Percentiles rank a stretch among this genome's conserved stretches.
Conservation (phyloP, 2,329 filamentous ascomycete genomes). For the Pseudogymnoascus sp. region DNA sequence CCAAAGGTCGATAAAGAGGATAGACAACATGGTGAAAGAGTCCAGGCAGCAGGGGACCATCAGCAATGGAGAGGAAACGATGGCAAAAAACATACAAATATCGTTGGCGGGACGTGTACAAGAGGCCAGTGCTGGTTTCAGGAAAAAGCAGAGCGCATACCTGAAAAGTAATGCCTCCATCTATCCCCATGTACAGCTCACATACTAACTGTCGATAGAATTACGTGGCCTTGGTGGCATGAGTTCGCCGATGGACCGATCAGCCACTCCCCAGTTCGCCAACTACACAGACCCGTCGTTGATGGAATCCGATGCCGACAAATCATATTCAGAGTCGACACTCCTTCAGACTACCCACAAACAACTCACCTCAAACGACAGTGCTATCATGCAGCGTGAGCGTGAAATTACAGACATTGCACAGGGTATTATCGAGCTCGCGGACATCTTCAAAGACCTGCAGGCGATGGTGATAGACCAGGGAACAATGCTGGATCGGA, state of each 20-base stretch:
- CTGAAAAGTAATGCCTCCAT: constrained; percentile 64
- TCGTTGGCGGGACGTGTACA: constrained; percentile 82
- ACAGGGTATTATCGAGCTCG: constrained; percentile 93
- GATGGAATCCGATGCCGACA: constrained; percentile 88
- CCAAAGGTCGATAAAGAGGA: constrained; percentile 77
- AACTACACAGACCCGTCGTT: constrained; percentile 77
- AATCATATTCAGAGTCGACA: constrained; percentile 82
- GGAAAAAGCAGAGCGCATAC: constrained; percentile 96
- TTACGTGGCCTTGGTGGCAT: constrained; percentile 65
- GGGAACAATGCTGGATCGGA: constrained; percentile 84
- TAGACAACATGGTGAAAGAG: constrained; percentile 82
- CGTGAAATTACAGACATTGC: constrained; percentile 97
- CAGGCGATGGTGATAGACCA: constrained; percentile 94
- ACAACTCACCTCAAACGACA: constrained; percentile 69
- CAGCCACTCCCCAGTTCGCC: constrained; percentile 42
- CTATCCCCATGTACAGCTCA: neutral
- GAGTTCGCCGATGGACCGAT: constrained; percentile 46
- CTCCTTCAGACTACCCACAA: constrained; percentile 52
- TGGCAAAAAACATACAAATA: constrained; percentile 94
- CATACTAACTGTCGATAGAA: constrained; percentile 43
- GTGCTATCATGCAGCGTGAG: constrained; percentile 82
- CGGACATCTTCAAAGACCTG: constrained; percentile 92
- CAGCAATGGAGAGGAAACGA: constrained; percentile 78
- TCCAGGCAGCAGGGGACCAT: constrained; percentile 65
- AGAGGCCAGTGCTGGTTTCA: constrained; percentile 82